Evolutionary conservation across 805 yeast species (phyloP).

Genomic region (Yarrowia sp.): DNA sequence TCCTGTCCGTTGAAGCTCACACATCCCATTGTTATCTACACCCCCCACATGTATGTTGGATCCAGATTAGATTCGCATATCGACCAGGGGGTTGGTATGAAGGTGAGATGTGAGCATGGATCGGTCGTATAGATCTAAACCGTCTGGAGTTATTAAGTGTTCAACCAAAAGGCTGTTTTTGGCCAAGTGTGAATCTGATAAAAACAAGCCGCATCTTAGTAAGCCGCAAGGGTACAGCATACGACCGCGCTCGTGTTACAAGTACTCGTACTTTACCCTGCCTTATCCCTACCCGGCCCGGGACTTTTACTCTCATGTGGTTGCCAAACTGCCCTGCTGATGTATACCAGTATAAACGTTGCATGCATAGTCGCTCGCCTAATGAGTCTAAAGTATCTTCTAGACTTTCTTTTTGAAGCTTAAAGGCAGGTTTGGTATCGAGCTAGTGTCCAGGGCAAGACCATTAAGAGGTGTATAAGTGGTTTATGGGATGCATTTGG

Average conservation of each 20-base stretch:
- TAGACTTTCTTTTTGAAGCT: slow-evolving; percentile 3
- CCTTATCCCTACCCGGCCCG: no score
- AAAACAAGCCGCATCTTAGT: no score
- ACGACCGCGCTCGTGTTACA: no score
- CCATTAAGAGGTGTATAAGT: neutral
- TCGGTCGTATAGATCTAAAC: slow-evolving; percentile 3
- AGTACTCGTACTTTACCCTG: no score
- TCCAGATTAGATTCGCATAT: slow-evolving; percentile 7
- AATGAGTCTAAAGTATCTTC: slow-evolving; percentile 12
- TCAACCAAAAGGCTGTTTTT: no score
- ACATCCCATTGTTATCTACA: neutral
- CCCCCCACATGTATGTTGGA: neutral
- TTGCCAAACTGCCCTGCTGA: neutral
- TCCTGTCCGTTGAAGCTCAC: no score
- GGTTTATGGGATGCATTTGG: neutral
- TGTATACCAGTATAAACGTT: neutral
- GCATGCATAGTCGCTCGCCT: slow-evolving; percentile 21
- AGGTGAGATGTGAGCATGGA: neutral
- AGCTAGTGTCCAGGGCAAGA: neutral
- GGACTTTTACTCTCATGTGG: no score
- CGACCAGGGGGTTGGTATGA: slow-evolving; percentile 15
- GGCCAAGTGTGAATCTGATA: no score
- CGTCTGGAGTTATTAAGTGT: no score
- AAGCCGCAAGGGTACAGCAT: no score
- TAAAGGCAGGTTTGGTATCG: neutral